phyloP scores from a whole-genome alignment of 2,329 filamentous ascomycete genomes.

The Cytospora mali region DNA sequence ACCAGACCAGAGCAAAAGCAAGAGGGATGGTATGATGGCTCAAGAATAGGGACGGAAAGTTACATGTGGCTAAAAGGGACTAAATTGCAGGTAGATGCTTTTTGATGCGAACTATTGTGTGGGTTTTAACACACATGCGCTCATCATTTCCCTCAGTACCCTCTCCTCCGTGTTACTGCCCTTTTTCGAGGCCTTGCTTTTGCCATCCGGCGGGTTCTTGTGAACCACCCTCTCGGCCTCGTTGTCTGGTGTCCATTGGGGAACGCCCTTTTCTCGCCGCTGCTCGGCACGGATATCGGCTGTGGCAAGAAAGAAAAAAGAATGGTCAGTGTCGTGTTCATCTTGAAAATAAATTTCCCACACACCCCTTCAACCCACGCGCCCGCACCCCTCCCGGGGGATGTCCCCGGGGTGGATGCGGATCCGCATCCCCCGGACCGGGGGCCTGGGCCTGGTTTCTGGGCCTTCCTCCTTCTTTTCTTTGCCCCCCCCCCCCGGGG shows the following conservation, averaged over 20 bases:
- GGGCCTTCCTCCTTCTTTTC: too few relatives aligned
- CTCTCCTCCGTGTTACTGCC: background rate
- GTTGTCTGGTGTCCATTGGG: slow-evolving; percentile 26
- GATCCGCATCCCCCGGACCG: too few relatives aligned
- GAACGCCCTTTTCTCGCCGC: slow-evolving; percentile 17
- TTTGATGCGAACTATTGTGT: slow-evolving; percentile 1
- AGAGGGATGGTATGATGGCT: background rate
- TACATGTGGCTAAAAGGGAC: background rate
- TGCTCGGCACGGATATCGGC: slow-evolving; percentile 26
- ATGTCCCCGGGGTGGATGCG: too few relatives aligned
- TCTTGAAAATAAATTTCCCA: background rate
- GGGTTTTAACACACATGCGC: background rate
- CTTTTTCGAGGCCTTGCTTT: slow-evolving; percentile 1
- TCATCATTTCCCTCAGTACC: slow-evolving; percentile 13
- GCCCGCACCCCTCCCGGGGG: background rate
- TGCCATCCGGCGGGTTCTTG: slow-evolving; percentile 15
- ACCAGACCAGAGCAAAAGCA: background rate
- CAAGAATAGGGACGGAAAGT: background rate
- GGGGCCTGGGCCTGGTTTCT: too few relatives aligned
- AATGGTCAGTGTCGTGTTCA: slow-evolving; percentile 8
- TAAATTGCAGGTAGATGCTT: background rate
- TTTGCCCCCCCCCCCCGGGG: too few relatives aligned
- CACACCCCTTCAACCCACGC: background rate
- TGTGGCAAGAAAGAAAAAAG: background rate
- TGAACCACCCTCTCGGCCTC: slow-evolving; percentile 15